Evolutionary conservation across 805 yeast genomes (phyloP), one percentile per base, ranked within the genome.

Genomic region (Schwanniomyces occidentalis): DNA sequence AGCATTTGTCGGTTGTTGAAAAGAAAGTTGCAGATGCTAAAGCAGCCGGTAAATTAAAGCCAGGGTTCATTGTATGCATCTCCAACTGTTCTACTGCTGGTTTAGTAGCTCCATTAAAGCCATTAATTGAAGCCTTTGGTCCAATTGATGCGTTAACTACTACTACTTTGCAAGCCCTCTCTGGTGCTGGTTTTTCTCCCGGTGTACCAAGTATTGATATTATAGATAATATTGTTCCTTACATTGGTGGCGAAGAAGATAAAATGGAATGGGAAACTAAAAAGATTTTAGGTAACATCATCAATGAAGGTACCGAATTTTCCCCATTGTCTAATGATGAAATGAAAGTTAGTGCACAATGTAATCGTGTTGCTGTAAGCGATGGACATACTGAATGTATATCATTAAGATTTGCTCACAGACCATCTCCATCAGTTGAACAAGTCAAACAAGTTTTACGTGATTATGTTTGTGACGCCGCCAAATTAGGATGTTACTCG

Each of bases 71-170:
- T 47, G 82, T 91, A 29, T 93, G 99, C 69, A 93, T 91, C 56
- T 90, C 98, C 40, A 93, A 93, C 73, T 93, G 99, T 70, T 90
- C 98, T 30, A 93, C 99, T 23, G 99, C 98, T 4, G 98, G 98
- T 26, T 73, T 93, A 38, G 98, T 93, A 14, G 96, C 96, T 9
- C 98, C 98, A 31, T 73, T 93, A 58, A 88, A 87, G 58, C 98
- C 99, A n/a, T 73, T 93, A 52, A 85, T 83, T 33, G 95, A 89
- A 40, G 64, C 71, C 32, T 91, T 86, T 56, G 99, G 98, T 31
- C 97, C 98, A 28, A 77, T 93, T 41, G 90, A 86, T 40, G 74
- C 81, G 16, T 75, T 91, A 48, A 82, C 95, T 9, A 78, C 95
- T 31, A 87, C 97, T 36, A 93, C 99, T 10, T 65, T 93, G 62